Evolutionary conservation across 495 filamentous ascomycete species (phyloP).

Genomic region (Penicillium angulare): DNA sequence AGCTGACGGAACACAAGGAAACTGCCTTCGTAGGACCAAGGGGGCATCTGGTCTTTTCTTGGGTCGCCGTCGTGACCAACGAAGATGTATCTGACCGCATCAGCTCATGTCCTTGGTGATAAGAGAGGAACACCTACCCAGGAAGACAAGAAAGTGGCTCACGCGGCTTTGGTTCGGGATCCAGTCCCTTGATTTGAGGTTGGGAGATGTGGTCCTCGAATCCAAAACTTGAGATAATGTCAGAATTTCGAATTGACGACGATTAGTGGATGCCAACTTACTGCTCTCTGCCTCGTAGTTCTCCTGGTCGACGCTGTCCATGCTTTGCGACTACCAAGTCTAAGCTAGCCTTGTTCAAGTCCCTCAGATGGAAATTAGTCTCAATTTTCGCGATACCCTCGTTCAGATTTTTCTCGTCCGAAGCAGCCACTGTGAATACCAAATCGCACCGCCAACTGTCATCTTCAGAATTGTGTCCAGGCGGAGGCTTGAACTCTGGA

Average conservation of each 20-base stretch:
- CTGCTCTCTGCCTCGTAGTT: constrained; percentile 14
- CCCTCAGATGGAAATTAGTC: constrained; percentile 7
- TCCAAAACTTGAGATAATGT: constrained; percentile 23
- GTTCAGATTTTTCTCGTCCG: constrained; percentile 3
- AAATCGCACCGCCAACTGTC: constrained; percentile 14
- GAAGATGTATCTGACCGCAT: constrained; percentile 11
- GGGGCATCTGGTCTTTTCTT: constrained; percentile 7
- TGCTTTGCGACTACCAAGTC: constrained; percentile 5
- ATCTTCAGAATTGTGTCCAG: neutral
- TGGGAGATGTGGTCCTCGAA: constrained; percentile 33
- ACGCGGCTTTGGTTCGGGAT: constrained; percentile 7
- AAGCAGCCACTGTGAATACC: constrained; percentile 14
- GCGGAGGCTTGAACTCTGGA: constrained; percentile 11
- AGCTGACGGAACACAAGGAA: constrained; percentile 39
- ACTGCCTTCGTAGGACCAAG: constrained; percentile 36
- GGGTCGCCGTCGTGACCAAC: constrained; percentile 11
- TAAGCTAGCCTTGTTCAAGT: constrained; percentile 4
- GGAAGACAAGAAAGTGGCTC: constrained; percentile 17
- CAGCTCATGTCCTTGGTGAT: neutral
- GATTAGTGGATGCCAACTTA: neutral
- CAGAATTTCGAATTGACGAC: neutral
- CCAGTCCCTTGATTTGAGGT: constrained; percentile 27
- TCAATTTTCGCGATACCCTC: constrained; percentile 5
- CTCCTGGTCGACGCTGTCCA: constrained; percentile 1
- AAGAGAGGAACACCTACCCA: constrained; percentile 13